phyloP scores from a whole-genome alignment of 768 basidiomycete species.

The Myochromella boudieri region DNA sequence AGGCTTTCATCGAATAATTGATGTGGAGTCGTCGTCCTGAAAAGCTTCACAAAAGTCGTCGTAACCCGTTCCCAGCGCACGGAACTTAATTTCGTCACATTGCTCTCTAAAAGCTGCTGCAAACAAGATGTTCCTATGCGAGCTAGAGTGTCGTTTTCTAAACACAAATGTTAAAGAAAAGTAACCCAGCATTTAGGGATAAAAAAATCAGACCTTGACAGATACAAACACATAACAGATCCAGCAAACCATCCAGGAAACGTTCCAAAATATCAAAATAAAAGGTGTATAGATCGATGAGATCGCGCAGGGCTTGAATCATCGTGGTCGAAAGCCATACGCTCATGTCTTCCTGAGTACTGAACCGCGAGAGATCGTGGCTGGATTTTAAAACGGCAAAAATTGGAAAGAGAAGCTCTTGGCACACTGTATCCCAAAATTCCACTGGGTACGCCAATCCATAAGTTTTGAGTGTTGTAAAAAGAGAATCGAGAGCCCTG shows the following conservation, averaged over 20 bases:
- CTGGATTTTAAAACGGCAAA: slow-evolving; percentile 94
- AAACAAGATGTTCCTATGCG: slow-evolving; percentile 97
- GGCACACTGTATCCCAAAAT: slow-evolving; percentile 98
- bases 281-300: slow-evolving; percentile 94
- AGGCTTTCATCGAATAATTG: slow-evolving; percentile 93
- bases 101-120: slow-evolving; percentile 93
- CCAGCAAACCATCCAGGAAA: slow-evolving; percentile 90
- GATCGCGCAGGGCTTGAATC: slow-evolving; percentile 94
- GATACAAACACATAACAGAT: slow-evolving; percentile 93
- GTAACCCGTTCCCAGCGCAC: slow-evolving; percentile 90
- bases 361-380: slow-evolving; percentile 90
- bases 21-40: slow-evolving; percentile 95
- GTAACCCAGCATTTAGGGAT: slow-evolving; percentile 4
- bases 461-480: slow-evolving; percentile 89
- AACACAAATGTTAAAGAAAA: background rate
- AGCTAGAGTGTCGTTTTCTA: slow-evolving; percentile 97
- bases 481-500: slow-evolving; percentile 97
- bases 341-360: slow-evolving; percentile 97
- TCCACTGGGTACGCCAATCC: slow-evolving; percentile 83
- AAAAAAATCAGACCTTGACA: slow-evolving; percentile 78
- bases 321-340: slow-evolving; percentile 99
- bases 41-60: slow-evolving; percentile 92
- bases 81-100: slow-evolving; percentile 82
- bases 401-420: slow-evolving; percentile 96
- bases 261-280: slow-evolving; percentile 91